Base-by-base conservation (phyloP, 768 basidiomycete species). In the Panellus pusillus region DNA sequence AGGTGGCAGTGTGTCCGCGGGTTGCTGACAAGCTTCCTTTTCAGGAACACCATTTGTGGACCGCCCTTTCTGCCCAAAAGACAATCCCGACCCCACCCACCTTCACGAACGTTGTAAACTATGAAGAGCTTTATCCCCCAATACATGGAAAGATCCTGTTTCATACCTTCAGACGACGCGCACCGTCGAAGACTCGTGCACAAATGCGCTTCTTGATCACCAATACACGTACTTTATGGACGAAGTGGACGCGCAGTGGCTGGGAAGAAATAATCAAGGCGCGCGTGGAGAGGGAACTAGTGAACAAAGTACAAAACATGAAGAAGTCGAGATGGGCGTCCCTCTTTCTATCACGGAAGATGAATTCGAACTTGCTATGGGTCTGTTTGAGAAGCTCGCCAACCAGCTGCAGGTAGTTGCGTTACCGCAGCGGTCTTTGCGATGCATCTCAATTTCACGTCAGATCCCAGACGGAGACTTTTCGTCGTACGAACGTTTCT, bases 321-420 rank as follows among this genome's bases (percentile, higher is more conserved):
- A 91, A 68, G 91, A 91, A 50, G 86, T 87, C 1, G 91, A 95
- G 47, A 70, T 80, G 1, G 69, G 72, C 2, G 82, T 81, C 52
- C 80, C 84, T 9, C 62, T 86, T n/a, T 70, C 77, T 49, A 87
- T 98, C 53, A 77, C 83, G 3, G 95, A 97, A 65, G 93, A 97
- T 62, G 88, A 93, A 63, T 96, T 98, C 58, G 97, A 99, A 69
- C 78, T 94, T 57, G 84, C 96, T 52, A 96, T 98, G 93, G 92
- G 92, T 18, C 68, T 98, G 44, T 87, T 96, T 63, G 97, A 99
- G 75, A 89, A 88, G 65, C 79, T 87, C 40, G 92, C 94, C 0
- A 91, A 95, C 60, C 90, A 93, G 64, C 90, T 93, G 64, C 89
- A 87, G 66, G 58, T 93, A 84, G 65, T 76, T 96, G 2, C 92